Evolutionary conservation across 139 green algal genomes (phyloP), one percentile per base, ranked within the genome.

Genomic region (Micractinium conductrix): DNA sequence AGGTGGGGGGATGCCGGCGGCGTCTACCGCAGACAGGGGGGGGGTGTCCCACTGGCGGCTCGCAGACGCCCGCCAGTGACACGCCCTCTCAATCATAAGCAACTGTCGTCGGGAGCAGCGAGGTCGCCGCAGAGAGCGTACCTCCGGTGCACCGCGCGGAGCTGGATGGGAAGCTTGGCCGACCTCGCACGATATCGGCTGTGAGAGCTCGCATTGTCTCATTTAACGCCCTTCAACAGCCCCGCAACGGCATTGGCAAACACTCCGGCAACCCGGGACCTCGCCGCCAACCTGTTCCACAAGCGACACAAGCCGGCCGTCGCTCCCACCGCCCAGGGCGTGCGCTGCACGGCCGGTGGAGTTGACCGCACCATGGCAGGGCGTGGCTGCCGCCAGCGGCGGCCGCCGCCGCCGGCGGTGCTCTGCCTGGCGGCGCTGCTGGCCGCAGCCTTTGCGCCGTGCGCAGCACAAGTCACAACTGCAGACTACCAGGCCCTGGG

Each of bases 381-480:
- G 53, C 53, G 5, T 62, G 53, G 53, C 53, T 62, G 2, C 5
- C 2, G 53, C 53, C 53, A 21, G 7, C 7, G 53, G 53, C 53
- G 53, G 53, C 53, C 38, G 28, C 63, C 30, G 63, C 63, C n/a
- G 8, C 3, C 30, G 63, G 14, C 63, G 26, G 63, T 71, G n/a
- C 63, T 71, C n/a, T 71, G 63, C 63, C 63, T 71, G 63, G 63
- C 63, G n/a, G 63, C 53, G 53, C 53, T 62, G 53, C 53, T 62
- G 53, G 53, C 53, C 2, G 10, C 53, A 62, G 53, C 53, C 53
- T 62, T 9, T 62, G 53, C 53, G 53, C 53, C 53, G 53, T 19
- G 19, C 53, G 53, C 53, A 62, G 53, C 53, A 24, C 53, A 62
- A 62, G 53, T 62, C 53, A 62, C 53, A 62, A 62, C 53, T 21